Conservation (phyloP, 768 basidiomycete species). For the Russula vinacea region DNA sequence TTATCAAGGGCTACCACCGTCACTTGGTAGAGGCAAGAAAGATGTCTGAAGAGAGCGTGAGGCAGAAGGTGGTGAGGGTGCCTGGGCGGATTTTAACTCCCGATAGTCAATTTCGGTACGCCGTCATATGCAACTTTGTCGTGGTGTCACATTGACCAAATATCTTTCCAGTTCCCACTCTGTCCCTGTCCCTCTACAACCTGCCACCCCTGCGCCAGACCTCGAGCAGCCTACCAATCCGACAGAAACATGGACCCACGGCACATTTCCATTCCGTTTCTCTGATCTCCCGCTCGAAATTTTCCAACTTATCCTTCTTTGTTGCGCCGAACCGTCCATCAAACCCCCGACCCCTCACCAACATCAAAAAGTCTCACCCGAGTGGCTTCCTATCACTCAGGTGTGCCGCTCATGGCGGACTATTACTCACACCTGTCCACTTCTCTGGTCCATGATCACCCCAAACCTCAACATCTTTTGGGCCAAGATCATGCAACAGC, state of each 20-base stretch:
- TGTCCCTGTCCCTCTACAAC: not conserved
- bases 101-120: not conserved
- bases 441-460: slow-evolving; percentile 20
- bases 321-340: slow-evolving; percentile 11
- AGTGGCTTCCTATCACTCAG: slow-evolving; percentile 25
- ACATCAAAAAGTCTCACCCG: slow-evolving; percentile 10
- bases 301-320: slow-evolving; percentile 18
- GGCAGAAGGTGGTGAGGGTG: slow-evolving; percentile 7
- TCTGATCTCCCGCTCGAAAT: slow-evolving; percentile 17
- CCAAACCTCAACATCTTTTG: slow-evolving; percentile 18
- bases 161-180: not conserved
- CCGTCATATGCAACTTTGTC: not conserved
- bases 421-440: slow-evolving; percentile 3
- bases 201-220: not conserved
- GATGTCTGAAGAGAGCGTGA: slow-evolving; percentile 10
- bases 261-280: slow-evolving; percentile 14
- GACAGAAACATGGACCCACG: not conserved
- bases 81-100: not conserved
- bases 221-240: not conserved
- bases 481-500: slow-evolving; percentile 17
- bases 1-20: not conserved
- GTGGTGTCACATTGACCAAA: not conserved
- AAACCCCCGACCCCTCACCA: not conserved
- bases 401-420: slow-evolving; percentile 20
- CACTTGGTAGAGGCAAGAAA: not conserved